Percentiles rank a stretch among this genome's conserved stretches.
phyloP scores from a whole-genome alignment of 305 asterid genomes.

The Solanum hybrid region DNA sequence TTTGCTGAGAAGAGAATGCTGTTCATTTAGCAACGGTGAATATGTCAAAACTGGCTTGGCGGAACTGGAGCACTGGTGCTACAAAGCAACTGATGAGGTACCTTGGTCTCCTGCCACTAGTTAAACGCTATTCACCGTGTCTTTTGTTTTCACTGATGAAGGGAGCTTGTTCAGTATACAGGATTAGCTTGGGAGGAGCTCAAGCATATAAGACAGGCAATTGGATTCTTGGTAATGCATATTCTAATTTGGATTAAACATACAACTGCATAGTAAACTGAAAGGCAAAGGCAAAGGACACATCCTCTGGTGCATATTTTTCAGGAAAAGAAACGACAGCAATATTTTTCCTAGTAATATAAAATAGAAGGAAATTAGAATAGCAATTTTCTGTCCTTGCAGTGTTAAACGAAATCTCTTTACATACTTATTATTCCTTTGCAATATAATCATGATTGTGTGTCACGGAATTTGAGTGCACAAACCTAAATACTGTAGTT shows the following conservation, averaged over 20 bases:
- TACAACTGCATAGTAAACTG: not conserved
- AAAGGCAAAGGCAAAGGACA: not conserved
- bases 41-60: slow-evolving; percentile 96
- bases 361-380: not conserved
- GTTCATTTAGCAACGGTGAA: slow-evolving; percentile 97
- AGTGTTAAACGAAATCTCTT: not conserved
- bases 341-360: not conserved
- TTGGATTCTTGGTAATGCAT: slow-evolving; percentile 80
- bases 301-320: not conserved
- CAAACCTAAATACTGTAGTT: not conserved
- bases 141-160: slow-evolving; percentile 12
- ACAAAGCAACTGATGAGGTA: slow-evolving; percentile 94
- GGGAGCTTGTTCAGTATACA: slow-evolving; percentile 55
- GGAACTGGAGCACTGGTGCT: slow-evolving; percentile 95
- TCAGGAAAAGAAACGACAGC: not conserved
- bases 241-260: slow-evolving; percentile 15
- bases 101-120: slow-evolving; percentile 7
- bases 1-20: slow-evolving; percentile 91
- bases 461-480: not conserved
- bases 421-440: not conserved
- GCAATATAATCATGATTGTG: not conserved
- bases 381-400: not conserved
- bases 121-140: not conserved
- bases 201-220: slow-evolving; percentile 92
- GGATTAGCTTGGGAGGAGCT: slow-evolving; percentile 99